Evolutionary conservation across 371 early-diverging fungal genomes (phyloP).

Genomic region (Fennellomyces sp.): DNA sequence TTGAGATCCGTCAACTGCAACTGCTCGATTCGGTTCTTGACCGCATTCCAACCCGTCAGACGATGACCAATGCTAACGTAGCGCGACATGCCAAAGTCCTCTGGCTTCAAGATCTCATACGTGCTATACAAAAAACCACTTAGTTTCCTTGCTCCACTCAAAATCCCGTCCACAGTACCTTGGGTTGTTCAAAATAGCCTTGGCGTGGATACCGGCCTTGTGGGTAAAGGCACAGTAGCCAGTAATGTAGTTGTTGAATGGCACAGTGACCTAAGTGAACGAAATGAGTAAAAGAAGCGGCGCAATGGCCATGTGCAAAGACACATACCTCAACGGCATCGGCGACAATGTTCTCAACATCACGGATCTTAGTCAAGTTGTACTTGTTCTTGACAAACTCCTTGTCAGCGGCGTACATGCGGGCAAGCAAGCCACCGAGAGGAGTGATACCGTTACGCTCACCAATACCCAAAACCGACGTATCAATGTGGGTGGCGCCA

Average conservation of each 20-base stretch:
- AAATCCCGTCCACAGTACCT: conserved; percentile 20
- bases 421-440: conserved; percentile 88
- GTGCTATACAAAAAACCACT: conserved; percentile 37
- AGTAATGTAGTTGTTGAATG: conserved; percentile 98
- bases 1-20: conserved; percentile 70
- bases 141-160: background rate
- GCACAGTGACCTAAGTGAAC: conserved; percentile 73
- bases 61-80: conserved; percentile 94
- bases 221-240: conserved; percentile 97
- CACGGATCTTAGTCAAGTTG: conserved; percentile 85
- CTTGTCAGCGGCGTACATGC: conserved; percentile 92
- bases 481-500: conserved; percentile 96
- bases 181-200: conserved; percentile 96
- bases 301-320: background rate
- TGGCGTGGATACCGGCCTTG: conserved; percentile 98
- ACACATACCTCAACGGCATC: conserved; percentile 79
- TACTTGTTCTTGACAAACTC: conserved; percentile 90
- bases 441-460: conserved; percentile 97
- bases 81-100: conserved; percentile 95
- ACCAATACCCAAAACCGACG: conserved; percentile 94
- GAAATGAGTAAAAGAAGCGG: background rate
- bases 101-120: conserved; percentile 94
- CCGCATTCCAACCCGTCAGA: conserved; percentile 97
- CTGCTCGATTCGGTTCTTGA: conserved; percentile 93
- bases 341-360: conserved; percentile 93